These are phyloP conservation scores for Ammopiptanthus mongolicus DNA, from an alignment of 306 rosid species.

Conservation along the genomic window DNA sequence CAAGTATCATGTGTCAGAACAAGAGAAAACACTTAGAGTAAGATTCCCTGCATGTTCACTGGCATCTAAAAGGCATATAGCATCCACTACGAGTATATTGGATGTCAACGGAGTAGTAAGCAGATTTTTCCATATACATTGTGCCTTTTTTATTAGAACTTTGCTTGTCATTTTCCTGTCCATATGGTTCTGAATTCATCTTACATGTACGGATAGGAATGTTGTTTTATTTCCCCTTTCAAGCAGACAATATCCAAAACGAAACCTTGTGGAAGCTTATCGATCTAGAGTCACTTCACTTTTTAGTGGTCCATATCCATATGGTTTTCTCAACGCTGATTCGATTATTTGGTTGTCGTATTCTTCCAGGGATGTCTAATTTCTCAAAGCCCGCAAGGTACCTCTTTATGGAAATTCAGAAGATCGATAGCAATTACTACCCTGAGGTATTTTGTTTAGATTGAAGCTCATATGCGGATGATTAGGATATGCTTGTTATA, in stretches of 20 bases:
- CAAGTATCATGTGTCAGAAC: slow-evolving; percentile 72
- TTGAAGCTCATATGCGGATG: background rate
- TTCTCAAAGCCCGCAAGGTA: slow-evolving; percentile 89
- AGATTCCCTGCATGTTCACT: slow-evolving; percentile 87
- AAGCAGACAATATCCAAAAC: background rate
- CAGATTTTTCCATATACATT: background rate
- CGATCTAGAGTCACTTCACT: background rate
- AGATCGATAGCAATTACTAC: slow-evolving; percentile 80
- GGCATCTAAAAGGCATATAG: slow-evolving; percentile 71
- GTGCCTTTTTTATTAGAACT: background rate
- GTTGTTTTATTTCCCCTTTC: background rate
- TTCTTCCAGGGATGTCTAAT: slow-evolving; percentile 72
- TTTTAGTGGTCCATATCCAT: background rate
- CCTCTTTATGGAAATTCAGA: slow-evolving; percentile 79
- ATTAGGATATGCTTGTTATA: background rate
- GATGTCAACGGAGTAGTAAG: slow-evolving; percentile 86
- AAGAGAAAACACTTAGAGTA: slow-evolving; percentile 64
- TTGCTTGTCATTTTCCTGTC: background rate
- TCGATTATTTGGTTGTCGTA: background rate
- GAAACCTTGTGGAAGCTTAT: background rate
- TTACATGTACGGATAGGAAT: background rate
- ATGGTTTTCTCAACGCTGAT: background rate
- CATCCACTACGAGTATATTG: slow-evolving; percentile 85
- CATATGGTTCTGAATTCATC: background rate
- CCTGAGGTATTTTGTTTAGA: slow-evolving; percentile 62